These are phyloP conservation scores for Thermochaetoides thermophila DNA, from an alignment of 495 filamentous ascomycete species.

Conservation along the genomic window DNA sequence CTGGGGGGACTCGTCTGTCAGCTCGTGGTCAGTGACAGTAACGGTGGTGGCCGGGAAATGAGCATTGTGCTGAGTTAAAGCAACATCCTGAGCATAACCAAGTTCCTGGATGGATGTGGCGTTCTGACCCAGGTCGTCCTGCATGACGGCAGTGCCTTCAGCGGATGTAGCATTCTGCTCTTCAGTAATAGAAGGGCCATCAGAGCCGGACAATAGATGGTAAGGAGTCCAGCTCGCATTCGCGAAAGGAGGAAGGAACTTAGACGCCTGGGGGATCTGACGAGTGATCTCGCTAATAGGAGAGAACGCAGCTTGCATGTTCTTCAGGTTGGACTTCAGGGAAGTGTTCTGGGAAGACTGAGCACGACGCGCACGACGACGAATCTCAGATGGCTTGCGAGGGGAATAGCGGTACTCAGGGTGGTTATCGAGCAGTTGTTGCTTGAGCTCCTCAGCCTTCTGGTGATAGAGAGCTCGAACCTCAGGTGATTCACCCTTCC, in stretches of 20 bases:
- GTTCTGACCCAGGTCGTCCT: too few species aligned
- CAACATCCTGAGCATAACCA: too few species aligned
- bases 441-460: conserved; percentile 8
- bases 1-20: too few species aligned
- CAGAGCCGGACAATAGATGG: too few species aligned
- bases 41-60: too few species aligned
- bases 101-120: too few species aligned
- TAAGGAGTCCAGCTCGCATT: conserved; percentile 4
- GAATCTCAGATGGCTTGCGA: conserved; percentile 7
- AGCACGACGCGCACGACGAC: conserved; percentile 3
- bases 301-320: neutral
- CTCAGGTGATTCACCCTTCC: conserved; percentile 9
- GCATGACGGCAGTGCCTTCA: too few species aligned
- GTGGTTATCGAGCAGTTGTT: conserved; percentile 2
- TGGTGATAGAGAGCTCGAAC: conserved; percentile 8
- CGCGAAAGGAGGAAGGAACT: conserved; percentile 2
- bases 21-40: too few species aligned
- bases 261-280: conserved; percentile 2
- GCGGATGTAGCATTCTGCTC: too few species aligned
- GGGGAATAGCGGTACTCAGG: conserved; percentile 9
- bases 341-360: conserved; percentile 1
- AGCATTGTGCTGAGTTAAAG: too few species aligned
- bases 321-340: neutral
- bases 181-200: too few species aligned
- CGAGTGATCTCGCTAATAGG: neutral